phyloP scores from a whole-genome alignment of 2,329 filamentous ascomycete genomes.

The Aureobasidium sp. region DNA sequence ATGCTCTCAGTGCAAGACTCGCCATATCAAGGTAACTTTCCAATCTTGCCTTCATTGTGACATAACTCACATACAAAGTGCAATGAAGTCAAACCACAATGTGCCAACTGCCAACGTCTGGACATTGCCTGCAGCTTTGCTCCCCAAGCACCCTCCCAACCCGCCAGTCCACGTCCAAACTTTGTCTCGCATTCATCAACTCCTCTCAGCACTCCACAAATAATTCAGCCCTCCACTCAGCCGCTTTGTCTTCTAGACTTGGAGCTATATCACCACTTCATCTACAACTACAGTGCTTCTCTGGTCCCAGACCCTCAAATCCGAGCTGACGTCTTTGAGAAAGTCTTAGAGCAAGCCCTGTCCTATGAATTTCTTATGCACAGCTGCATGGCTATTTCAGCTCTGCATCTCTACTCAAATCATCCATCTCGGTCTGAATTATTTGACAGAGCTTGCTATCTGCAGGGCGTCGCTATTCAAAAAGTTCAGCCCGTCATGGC shows the following conservation, averaged over 20 bases:
- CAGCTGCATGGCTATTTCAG: slow-evolving; percentile 21
- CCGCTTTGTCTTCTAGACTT: slow-evolving; percentile 1
- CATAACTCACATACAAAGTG: background rate
- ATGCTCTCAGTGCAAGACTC: slow-evolving; percentile 33
- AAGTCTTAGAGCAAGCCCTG: background rate
- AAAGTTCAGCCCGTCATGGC: slow-evolving; percentile 16
- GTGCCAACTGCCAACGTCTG: slow-evolving; percentile 8
- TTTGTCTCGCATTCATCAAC: background rate
- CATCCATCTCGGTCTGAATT: background rate
- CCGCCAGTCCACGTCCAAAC: background rate
- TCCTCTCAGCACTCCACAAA: background rate
- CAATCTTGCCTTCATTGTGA: background rate
- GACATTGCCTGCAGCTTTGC: slow-evolving; percentile 12
- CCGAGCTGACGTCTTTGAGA: background rate
- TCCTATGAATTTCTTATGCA: slow-evolving; percentile 17
- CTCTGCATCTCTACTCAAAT: slow-evolving; percentile 18
- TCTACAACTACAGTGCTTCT: slow-evolving; percentile 5
- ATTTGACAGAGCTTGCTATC: slow-evolving; percentile 16
- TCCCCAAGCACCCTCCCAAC: background rate
- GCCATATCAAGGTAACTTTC: slow-evolving; percentile 32
- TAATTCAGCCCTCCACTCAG: background rate
- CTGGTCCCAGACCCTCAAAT: background rate
- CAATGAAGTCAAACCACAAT: slow-evolving; percentile 7
- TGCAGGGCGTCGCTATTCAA: slow-evolving; percentile 16
- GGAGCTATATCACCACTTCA: slow-evolving; percentile 10